These are phyloP conservation scores for Sinapis alba DNA, from an alignment of 441 rosid species.

Conservation along the genomic window DNA sequence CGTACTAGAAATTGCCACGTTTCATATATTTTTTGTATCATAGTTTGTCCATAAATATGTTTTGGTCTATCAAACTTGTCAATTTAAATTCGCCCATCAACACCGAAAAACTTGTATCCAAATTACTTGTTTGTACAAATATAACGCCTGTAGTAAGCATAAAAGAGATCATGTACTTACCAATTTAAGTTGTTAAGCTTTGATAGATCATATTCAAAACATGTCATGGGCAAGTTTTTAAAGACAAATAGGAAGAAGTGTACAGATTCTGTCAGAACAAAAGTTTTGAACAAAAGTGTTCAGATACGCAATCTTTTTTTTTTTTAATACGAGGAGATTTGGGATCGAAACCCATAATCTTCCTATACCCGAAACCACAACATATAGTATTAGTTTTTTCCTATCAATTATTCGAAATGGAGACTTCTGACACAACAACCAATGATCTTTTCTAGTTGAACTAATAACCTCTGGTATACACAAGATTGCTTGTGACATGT, in stretches of 20 bases:
- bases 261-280: no score
- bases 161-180: not conserved
- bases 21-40: not conserved
- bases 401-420: no score
- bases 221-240: not conserved
- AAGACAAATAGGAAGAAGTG: not conserved
- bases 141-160: not conserved
- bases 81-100: not conserved
- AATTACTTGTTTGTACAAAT: not conserved
- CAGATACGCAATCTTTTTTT: no score
- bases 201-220: not conserved
- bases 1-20: not conserved
- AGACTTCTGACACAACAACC: no score
- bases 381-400: no score
- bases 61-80: not conserved
- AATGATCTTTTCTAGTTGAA: no score
- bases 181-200: not conserved
- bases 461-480: no score
- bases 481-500: conserved; percentile 55
- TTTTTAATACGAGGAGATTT: no score
- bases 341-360: no score
- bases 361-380: no score
- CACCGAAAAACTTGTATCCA: not conserved
- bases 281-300: no score
- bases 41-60: not conserved